Evolutionary conservation across 495 filamentous ascomycete genomes (phyloP).

Genomic region (Entonaema liquescens): DNA sequence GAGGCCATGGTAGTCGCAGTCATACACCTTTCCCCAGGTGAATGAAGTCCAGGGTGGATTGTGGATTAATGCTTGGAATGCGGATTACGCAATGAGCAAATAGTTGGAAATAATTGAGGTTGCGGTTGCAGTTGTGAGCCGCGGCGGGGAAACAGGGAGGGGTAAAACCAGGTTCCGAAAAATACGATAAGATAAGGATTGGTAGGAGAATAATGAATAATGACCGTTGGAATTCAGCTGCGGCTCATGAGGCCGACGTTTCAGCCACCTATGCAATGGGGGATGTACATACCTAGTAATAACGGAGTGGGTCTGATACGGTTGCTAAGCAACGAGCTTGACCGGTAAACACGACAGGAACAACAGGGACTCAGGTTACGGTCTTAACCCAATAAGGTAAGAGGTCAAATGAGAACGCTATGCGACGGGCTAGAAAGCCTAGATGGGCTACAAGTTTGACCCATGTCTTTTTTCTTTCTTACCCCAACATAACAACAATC

Average conservation of each 20-base stretch:
- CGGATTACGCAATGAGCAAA: conserved; percentile 29
- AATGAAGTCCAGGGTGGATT: not conserved
- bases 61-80: conserved; percentile 32
- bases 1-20: conserved; percentile 40
- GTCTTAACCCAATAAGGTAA: conserved; percentile 31
- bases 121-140: not conserved
- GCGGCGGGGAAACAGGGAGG: conserved; percentile 19
- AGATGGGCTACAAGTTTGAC: not conserved
- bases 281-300: not conserved
- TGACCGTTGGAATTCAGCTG: conserved; percentile 36
- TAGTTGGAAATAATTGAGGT: not conserved
- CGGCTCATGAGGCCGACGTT: conserved; percentile 32
- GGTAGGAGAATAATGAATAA: conserved; percentile 7
- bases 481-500: conserved; percentile 49
- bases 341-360: conserved; percentile 34
- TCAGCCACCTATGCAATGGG: conserved; percentile 24
- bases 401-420: conserved; percentile 35
- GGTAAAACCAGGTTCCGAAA: conserved; percentile 5
- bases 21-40: not conserved
- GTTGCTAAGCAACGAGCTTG: conserved; percentile 44
- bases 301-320: not conserved
- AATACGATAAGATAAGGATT: conserved; percentile 36
- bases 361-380: not conserved
- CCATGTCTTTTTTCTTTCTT: conserved; percentile 19
- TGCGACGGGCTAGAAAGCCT: conserved; percentile 16